These are phyloP conservation scores for Crucibulum laeve DNA, from an alignment of 768 basidiomycete genomes.

Conservation along the genomic window DNA sequence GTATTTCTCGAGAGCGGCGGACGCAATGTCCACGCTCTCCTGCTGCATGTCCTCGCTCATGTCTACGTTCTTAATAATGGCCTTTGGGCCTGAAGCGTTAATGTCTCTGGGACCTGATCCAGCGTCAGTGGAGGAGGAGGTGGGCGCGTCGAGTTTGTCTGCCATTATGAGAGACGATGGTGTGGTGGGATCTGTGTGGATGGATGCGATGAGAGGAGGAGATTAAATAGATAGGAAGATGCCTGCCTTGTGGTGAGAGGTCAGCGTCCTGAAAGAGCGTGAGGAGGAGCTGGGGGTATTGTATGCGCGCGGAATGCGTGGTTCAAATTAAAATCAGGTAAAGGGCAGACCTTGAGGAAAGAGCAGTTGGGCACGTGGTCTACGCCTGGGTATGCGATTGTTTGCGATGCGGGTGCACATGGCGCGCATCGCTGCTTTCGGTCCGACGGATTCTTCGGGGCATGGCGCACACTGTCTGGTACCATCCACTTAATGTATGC, in stretches of 20 bases:
- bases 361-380: slow-evolving; percentile 10
- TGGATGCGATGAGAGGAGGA: slow-evolving; percentile 5
- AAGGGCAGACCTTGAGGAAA: neutral
- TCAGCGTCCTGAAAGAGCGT: slow-evolving; percentile 4
- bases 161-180: slow-evolving; percentile 30
- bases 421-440: neutral
- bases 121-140: slow-evolving; percentile 51
- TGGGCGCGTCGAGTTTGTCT: slow-evolving; percentile 57
- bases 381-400: no score
- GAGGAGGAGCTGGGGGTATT: neutral
- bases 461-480: no score
- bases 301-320: neutral
- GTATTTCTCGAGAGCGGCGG: slow-evolving; percentile 82
- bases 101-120: slow-evolving; percentile 35
- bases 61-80: slow-evolving; percentile 95
- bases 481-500: no score
- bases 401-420: neutral
- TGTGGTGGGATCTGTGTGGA: neutral
- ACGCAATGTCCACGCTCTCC: slow-evolving; percentile 85
- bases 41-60: slow-evolving; percentile 98
- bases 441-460: neutral
- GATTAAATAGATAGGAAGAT: slow-evolving; percentile 7
- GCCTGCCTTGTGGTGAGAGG: slow-evolving; percentile 14
- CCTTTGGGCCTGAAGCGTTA: slow-evolving; percentile 55
- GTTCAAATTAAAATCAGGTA: slow-evolving; percentile 7